phyloP scores from a whole-genome alignment of 1,139 yeast genomes.

The Casaregolazyma suthepensis region DNA sequence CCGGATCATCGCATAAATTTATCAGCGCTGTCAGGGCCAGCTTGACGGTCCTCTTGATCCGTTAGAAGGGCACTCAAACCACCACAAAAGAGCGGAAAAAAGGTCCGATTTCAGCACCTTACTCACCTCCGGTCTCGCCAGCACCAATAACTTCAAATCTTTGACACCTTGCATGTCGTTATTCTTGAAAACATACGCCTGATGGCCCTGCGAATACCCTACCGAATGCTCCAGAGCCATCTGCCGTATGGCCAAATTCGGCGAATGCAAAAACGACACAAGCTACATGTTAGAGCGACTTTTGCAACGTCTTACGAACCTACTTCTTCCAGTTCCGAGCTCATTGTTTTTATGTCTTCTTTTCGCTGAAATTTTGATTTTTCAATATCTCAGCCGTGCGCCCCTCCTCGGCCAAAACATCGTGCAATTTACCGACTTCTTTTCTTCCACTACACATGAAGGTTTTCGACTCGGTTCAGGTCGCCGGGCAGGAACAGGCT shows the following conservation, averaged over 20 bases:
- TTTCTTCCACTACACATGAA: neutral
- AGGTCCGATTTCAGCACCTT: neutral
- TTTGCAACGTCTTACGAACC: conserved; percentile 4
- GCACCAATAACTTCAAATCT: conserved; percentile 60
- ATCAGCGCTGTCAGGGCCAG: conserved; percentile 73
- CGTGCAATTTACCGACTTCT: neutral
- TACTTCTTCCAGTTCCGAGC: conserved; percentile 24
- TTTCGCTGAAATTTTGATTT: neutral
- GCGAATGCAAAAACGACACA: conserved; percentile 77
- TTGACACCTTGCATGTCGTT: conserved; percentile 66
- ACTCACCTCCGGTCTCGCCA: conserved; percentile 29
- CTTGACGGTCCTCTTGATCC: conserved; percentile 18
- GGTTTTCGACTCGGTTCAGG: neutral
- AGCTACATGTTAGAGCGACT: conserved; percentile 28
- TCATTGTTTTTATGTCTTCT: conserved; percentile 13
- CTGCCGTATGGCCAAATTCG: conserved; percentile 74
- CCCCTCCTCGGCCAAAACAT: neutral
- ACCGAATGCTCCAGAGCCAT: conserved; percentile 82
- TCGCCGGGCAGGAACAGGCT: neutral
- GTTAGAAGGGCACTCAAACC: neutral
- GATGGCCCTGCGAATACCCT: conserved; percentile 69
- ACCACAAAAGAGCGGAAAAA: neutral
- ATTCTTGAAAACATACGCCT: conserved; percentile 60
- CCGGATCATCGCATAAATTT: conserved; percentile 68
- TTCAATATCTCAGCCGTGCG: neutral